A percentile compares a stretch with the other conserved stretches of the same genome.
Evolutionary conservation across 1,284 basidiomycete genomes (phyloP).

Genomic region (Tilletia setariae): DNA sequence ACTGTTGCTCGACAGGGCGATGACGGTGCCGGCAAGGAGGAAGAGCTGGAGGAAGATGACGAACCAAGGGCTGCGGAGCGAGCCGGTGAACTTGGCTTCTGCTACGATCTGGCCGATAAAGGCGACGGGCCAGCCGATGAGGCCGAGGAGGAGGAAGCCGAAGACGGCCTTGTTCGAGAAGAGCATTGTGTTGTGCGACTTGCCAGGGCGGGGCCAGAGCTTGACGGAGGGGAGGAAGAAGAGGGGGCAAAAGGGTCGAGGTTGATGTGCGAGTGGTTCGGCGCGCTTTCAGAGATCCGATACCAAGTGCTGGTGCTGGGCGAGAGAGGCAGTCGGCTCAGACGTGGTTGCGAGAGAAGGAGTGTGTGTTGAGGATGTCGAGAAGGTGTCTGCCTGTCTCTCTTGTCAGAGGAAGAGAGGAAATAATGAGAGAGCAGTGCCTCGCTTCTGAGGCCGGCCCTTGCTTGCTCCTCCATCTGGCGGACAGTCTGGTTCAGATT

Average conservation of each 20-base stretch:
- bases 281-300: no score
- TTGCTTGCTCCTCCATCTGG: no score
- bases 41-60: slow-evolving; percentile 78
- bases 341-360: no score
- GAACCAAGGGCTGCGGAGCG: slow-evolving; percentile 72
- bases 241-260: not conserved
- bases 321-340: no score
- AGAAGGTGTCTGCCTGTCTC: no score
- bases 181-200: slow-evolving; percentile 61
- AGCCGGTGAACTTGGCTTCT: slow-evolving; percentile 29
- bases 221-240: not conserved
- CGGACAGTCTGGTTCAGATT: no score
- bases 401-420: no score
- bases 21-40: slow-evolving; percentile 74
- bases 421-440: no score
- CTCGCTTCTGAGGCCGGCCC: no score
- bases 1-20: slow-evolving; percentile 77
- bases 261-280: not conserved
- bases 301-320: no score
- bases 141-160: slow-evolving; percentile 74
- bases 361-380: no score
- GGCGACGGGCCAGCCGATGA: slow-evolving; percentile 87
- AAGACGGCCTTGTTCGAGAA: slow-evolving; percentile 85
- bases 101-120: slow-evolving; percentile 67
- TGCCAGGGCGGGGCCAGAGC: not conserved